Evolutionary conservation across 306 rosid species (phyloP).

Genomic region (Parietaria judaica): DNA sequence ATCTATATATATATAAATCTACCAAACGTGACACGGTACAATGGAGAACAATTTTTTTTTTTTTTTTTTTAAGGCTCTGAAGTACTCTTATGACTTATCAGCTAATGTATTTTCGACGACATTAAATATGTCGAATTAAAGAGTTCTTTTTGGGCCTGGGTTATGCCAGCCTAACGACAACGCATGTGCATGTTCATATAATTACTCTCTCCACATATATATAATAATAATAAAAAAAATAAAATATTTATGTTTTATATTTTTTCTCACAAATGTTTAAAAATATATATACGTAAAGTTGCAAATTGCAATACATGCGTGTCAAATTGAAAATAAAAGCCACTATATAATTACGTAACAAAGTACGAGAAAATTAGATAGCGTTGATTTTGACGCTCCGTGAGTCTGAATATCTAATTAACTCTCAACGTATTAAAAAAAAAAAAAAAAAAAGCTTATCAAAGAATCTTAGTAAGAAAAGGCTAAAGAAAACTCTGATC

Average conservation of each 20-base stretch:
- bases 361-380: conserved; percentile 5
- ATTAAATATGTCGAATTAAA: neutral
- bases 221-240: neutral
- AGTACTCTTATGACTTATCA: neutral
- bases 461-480: neutral
- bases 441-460: neutral
- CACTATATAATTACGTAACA: conserved; percentile 9
- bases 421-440: neutral
- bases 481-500: neutral
- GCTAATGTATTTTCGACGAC: conserved; percentile 2
- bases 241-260: neutral
- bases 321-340: conserved; percentile 1
- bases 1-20: too few relatives aligned
- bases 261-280: neutral
- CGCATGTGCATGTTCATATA: conserved; percentile 14
- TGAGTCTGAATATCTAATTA: neutral
- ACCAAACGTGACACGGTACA: too few relatives aligned
- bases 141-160: neutral
- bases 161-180: conserved; percentile 18
- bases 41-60: too few relatives aligned
- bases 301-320: conserved; percentile 10
- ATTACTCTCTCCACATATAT: neutral
- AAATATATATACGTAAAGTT: neutral
- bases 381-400: neutral
- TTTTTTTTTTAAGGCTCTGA: neutral